Evolutionary conservation across 345 rosid species (phyloP), one percentile per base, ranked within the genome.

Genomic region (Rhodamnia argentea): DNA sequence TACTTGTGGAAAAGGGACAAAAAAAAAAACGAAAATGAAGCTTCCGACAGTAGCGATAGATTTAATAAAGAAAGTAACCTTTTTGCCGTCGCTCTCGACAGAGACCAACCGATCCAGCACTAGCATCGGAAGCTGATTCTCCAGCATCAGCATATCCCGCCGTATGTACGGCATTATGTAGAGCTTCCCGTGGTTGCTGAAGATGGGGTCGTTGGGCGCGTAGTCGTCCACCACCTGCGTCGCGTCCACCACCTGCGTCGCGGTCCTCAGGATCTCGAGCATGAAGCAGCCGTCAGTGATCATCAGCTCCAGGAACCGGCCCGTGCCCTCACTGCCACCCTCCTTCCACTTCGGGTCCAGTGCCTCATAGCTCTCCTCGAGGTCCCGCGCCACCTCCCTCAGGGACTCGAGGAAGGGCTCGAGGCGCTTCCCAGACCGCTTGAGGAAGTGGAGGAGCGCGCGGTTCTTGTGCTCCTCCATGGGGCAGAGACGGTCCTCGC

Each of bases 391-490:
- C n/a, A 40, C 83, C 62, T 56, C 55, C 27, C 51, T 50, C 44
- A 93, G 24, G 42, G 91, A 85, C 1, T 81, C 50, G 40, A 90
- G 37, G 27, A 90, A 90, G 22, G 8, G 6, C 14, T 88, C 62
- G 5, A 86, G 26, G 51, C 88, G 89, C 81, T 85, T 87, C 18
- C 59, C 52, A 1, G 90, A 87, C 83, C 92, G 86, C 85, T 44
- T 75, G 18, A 93, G 83, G 64, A 62, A 10, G 22, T n/a, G 42
- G 54, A 88, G 89, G 27, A 91, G 90, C 7, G 90, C 93, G 16
- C 93, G 87, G 15, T 85, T 85, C 84, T 91, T 91, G 86, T 93
- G 93, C 24, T 90, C 91, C 15, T 81, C 84, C 83, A 82, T 53
- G 52, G 4, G 0, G 50, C 0, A 20, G 27, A 52, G 51, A 40